Base-by-base conservation (phyloP, 164 flowering plant species). In the Protea cynaroides region DNA sequence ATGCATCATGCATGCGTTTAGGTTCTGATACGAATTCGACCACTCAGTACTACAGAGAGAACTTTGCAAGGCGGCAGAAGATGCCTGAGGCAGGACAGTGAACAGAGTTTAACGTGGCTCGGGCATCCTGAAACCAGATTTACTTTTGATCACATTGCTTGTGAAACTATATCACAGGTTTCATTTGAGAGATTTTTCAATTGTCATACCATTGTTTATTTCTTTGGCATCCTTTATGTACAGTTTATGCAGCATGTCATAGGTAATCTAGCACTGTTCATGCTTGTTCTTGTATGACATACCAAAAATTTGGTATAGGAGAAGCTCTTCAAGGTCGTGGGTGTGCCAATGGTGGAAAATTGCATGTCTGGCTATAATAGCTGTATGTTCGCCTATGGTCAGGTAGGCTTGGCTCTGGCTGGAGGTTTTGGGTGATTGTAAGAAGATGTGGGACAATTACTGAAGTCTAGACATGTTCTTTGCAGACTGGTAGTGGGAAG, bases 401-500 rank as follows among this genome's bases (percentile, higher is more conserved):
- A 92, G 92, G 98, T 89, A 77, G 46, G 61, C n/a, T 23, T 18
- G 53, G 40, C 21, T n/a, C 25, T 18, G 53, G 40, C 21, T 49
- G 25, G 10, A 44, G 18, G 58, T 36, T 69, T 46, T 8, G 13
- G 51, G 38, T 64, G 44, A n/a, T 58, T 18, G 43, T 34, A 25
- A 56, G n/a, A 17, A 44, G 63, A 38, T 57, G 7, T 50, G 51
- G 29, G 38, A 8, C 21, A 38, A 60, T 29, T 67, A 9, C n/a
- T 67, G 38, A 23, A 50, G 38, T 43, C 54, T 62, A 23, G 18
- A 15, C 7, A 51, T 62, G 34, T 52, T 78, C 52, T 74, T 12
- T 83, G 73, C 82, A 92, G 98, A 92, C 98, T 7, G 98, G 98
- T 36, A 89, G 98, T 79, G 98, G 98, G 61, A 92, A 92, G 69